Evolutionary conservation across 73 alveolate species (phyloP).

Genomic region (Tetrahymena elliotti): DNA sequence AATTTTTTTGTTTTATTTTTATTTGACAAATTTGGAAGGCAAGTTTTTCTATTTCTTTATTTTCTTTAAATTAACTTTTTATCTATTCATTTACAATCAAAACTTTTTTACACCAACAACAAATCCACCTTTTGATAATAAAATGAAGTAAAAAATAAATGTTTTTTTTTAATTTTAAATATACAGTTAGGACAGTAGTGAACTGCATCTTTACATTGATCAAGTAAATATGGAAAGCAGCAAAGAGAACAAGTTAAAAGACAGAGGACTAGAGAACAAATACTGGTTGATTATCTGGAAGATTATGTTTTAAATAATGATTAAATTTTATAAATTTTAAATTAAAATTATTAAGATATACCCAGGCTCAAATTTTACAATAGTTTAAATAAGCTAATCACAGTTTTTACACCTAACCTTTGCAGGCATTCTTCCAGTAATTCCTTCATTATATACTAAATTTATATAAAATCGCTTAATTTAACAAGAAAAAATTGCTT

Average conservation of each 20-base stretch:
- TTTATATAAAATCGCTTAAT: neutral
- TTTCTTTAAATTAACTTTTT: too few relatives aligned
- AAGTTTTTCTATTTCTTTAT: neutral
- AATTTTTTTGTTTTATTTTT: too few relatives aligned
- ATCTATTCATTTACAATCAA: too few relatives aligned
- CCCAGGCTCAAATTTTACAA: neutral
- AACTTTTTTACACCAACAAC: neutral
- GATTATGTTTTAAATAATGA: neutral
- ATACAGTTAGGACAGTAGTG: neutral
- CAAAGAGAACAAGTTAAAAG: neutral
- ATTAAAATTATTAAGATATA: neutral
- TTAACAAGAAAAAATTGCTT: neutral
- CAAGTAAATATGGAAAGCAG: neutral
- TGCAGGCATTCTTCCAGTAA: neutral
- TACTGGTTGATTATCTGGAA: neutral
- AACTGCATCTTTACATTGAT: neutral
- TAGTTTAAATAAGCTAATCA: neutral
- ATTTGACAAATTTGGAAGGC: too few relatives aligned
- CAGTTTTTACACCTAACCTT: neutral
- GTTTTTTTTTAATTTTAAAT: neutral
- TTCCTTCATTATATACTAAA: neutral
- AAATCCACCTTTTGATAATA: neutral
- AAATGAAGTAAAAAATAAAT: too few relatives aligned
- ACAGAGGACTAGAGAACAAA: neutral
- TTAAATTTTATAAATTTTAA: neutral